phyloP scores from a whole-genome alignment of 257 asterid species.

The Nicotiana sylvestris region DNA sequence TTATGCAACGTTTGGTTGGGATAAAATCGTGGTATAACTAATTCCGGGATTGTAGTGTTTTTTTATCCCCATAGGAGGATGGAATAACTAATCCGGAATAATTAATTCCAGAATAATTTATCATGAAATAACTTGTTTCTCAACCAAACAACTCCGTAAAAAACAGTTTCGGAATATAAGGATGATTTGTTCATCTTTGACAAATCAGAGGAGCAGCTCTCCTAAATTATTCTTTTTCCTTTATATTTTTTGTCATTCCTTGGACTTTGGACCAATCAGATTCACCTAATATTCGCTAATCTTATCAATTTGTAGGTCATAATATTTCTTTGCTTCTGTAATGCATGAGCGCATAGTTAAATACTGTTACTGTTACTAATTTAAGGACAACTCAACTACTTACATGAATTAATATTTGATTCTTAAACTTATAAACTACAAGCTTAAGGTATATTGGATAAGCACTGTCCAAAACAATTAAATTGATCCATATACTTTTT shows the following conservation, averaged over 20 bases:
- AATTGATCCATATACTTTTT: neutral
- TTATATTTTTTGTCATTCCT: neutral
- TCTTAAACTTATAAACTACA: too few species aligned
- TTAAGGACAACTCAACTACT: neutral
- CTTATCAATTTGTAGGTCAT: neutral
- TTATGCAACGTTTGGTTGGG: too few species aligned
- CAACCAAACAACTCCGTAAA: too few species aligned
- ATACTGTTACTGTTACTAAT: neutral
- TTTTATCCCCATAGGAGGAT: too few species aligned
- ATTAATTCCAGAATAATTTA: too few species aligned
- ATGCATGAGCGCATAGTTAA: neutral
- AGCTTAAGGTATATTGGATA: neutral
- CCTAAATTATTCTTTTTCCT: neutral
- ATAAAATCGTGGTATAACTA: too few species aligned
- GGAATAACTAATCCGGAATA: too few species aligned
- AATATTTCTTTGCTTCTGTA: neutral
- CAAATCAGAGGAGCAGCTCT: conserved; percentile 17
- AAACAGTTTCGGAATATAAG: neutral
- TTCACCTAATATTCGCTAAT: conserved; percentile 7
- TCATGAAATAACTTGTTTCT: too few species aligned
- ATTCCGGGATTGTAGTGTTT: too few species aligned
- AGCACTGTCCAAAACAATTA: neutral
- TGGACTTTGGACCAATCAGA: neutral
- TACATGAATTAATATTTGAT: neutral
- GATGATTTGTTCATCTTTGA: neutral